Evolutionary conservation across 2,329 filamentous ascomycete species (phyloP), one percentile per base, ranked within the genome.

Genomic region (Cercospora brassicicola): DNA sequence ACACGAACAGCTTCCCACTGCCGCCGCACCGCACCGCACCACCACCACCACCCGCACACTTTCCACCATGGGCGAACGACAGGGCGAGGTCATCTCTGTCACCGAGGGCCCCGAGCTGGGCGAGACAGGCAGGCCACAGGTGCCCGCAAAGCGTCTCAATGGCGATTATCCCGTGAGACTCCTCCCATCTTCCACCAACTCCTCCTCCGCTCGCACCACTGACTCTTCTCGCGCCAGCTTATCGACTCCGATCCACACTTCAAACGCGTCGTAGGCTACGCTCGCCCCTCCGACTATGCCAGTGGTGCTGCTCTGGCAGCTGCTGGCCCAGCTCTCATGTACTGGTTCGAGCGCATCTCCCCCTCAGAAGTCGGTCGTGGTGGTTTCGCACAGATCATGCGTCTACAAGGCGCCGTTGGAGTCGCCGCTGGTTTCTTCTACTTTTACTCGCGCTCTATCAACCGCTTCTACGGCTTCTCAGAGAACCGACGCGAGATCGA

Each of bases 231-330:
- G 62, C 62, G 4, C 60, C 83, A 99, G 95, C 91, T 98, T 84
- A 98, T 99, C 82, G 95, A 99, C 85, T 96, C 92, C 84, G 95
- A 99, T 83, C 95, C 95, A 77, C 95, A 99, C 82, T 91, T 98
- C 82, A 92, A 89, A 82, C 90, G 95, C 79, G 95, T 98, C 18
- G 81, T 97, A 72, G 82, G 88, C 78, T 99, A 99, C 86, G 91
- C 94, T 71, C 89, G 95, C 71, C 84, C 89, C 59, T 91, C 90
- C 60, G 95, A 99, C 82, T 98, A 96, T 82, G 84, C 86, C 48
- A 84, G 88, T 73, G 94, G 90, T 70, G 84, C 86, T 66, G 86
- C 84, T 13, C 87, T 91, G 60, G 90, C 90, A 13, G 88, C 88
- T n/a, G 84, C 89, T 64, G 91, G 89, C 59, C 94, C 95, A 8